Percentiles rank a stretch among this genome's conserved stretches.
Evolutionary conservation across 2,329 filamentous ascomycete species (phyloP).

Genomic region (Hypoxylon sp.): DNA sequence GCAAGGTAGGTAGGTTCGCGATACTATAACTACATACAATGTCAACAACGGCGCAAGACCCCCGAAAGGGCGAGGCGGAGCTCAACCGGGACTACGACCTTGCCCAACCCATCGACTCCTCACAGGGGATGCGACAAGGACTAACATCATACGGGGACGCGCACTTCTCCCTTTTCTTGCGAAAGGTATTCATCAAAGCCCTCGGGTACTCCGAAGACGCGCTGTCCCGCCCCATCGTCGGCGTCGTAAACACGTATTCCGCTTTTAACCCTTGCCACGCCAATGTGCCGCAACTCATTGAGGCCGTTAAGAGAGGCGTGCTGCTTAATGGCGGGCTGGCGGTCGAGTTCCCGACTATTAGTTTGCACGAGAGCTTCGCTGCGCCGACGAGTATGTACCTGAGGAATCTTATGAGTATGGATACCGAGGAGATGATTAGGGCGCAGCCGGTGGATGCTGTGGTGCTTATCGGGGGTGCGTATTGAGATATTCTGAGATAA

Average conservation of each 20-base stretch:
- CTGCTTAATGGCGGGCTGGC: constrained; percentile 77
- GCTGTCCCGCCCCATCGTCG: constrained; percentile 78
- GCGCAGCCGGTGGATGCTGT: constrained; percentile 80
- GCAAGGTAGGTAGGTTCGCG: neutral
- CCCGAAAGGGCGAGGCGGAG: neutral
- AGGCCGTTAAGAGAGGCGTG: constrained; percentile 78
- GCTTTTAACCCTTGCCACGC: constrained; percentile 82
- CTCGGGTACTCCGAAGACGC: constrained; percentile 81
- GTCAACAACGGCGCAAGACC: constrained; percentile 8
- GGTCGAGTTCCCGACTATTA: constrained; percentile 82
- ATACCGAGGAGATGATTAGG: constrained; percentile 83
- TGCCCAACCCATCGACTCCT: constrained; percentile 64
- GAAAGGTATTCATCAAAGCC: constrained; percentile 84
- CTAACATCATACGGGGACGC: constrained; percentile 80
- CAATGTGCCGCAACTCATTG: constrained; percentile 79
- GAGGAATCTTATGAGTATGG: constrained; percentile 83
- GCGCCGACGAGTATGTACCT: constrained; percentile 82
- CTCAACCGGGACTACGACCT: constrained; percentile 72
- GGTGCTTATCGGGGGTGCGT: constrained; percentile 70
- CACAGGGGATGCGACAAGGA: constrained; percentile 72
- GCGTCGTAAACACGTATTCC: constrained; percentile 81
- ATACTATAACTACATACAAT: constrained; percentile 2
- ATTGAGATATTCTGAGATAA: no score
- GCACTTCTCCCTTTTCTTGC: constrained; percentile 81
- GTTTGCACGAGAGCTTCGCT: constrained; percentile 78